phyloP scores from a whole-genome alignment of 2,329 filamentous ascomycete genomes.

The Mollisia scopiformis region DNA sequence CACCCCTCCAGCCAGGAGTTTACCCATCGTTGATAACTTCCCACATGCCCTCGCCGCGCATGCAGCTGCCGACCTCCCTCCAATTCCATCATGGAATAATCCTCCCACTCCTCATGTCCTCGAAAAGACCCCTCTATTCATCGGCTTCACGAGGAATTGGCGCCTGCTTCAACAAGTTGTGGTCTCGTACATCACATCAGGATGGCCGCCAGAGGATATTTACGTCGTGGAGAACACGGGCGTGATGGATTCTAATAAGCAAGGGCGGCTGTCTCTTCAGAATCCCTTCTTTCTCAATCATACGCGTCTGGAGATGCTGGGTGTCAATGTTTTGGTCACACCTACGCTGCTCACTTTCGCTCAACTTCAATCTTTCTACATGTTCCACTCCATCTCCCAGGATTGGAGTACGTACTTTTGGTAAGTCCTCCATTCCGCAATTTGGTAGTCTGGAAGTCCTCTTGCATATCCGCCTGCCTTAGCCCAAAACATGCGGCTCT shows the following conservation, averaged over 20 bases:
- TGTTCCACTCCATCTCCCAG: slow-evolving; percentile 47
- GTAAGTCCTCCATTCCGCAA: too few species aligned
- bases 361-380: slow-evolving; percentile 58
- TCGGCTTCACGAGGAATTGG: slow-evolving; percentile 62
- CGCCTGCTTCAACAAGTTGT: slow-evolving; percentile 58
- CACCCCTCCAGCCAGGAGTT: not conserved
- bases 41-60: slow-evolving; percentile 27
- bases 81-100: slow-evolving; percentile 49
- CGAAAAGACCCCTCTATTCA: slow-evolving; percentile 54
- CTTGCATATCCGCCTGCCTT: too few species aligned
- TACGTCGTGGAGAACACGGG: slow-evolving; percentile 64
- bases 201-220: slow-evolving; percentile 60
- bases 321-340: slow-evolving; percentile 53
- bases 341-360: slow-evolving; percentile 56
- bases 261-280: slow-evolving; percentile 50
- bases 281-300: slow-evolving; percentile 62
- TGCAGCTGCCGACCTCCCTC: slow-evolving; percentile 38
- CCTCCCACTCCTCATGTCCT: slow-evolving; percentile 44
- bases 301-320: slow-evolving; percentile 50
- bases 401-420: slow-evolving; percentile 56
- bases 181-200: slow-evolving; percentile 59
- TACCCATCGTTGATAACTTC: slow-evolving; percentile 33
- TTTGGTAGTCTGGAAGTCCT: too few species aligned
- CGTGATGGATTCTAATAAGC: slow-evolving; percentile 54
- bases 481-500: too few species aligned